Base-by-base conservation (phyloP, 768 basidiomycete genomes). In the Trametes cingulata region DNA sequence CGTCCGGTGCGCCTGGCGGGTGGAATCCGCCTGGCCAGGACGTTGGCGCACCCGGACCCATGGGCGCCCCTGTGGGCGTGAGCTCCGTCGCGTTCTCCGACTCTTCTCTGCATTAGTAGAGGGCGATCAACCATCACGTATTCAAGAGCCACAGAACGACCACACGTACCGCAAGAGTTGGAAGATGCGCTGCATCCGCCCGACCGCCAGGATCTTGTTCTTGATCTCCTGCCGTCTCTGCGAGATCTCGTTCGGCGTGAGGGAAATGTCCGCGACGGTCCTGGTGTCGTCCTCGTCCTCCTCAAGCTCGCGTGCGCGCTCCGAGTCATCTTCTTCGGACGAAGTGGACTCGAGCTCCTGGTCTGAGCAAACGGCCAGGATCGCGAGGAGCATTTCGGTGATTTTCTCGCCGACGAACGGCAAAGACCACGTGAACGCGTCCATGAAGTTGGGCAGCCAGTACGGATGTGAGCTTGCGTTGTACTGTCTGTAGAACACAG, bases 391-490 rank as follows among this genome's bases (percentile, higher is more conserved):
- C 96, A 98, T 98, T 72, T 99, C 97, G 62, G 94, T 67, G 93
- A 96, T 98, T 77, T 99, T 98, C 75, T 95, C 91, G 63, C 95
- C 97, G 7, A 99, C 97, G 69, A 98, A 98, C 0, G 97, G 97
- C 60, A 99, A 75, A 79, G 90, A 92, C 97, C 97, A 99, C 0
- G 97, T 98, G 72, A 99, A 99, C 22, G 95, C 95, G 68, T 98
- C 96, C 95, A 98, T 98, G 70, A 99, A 99, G 74, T 99, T 99
- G 4, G 97, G 97, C 54, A 99, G 78, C 96, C 96, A 98, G 72
- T 98, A 98, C 8, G 85, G 85, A 63, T 86, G 85, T 39, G 83
- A 80, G n/a, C 73, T 74, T n/a, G 71, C 66, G 48, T 75, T 74
- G 58, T 70, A 75, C 58, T 75, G 74, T 43, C 69, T 69, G 36